phyloP scores from a whole-genome alignment of 169 alveolate genomes.

The Cryptosporidium canis region DNA sequence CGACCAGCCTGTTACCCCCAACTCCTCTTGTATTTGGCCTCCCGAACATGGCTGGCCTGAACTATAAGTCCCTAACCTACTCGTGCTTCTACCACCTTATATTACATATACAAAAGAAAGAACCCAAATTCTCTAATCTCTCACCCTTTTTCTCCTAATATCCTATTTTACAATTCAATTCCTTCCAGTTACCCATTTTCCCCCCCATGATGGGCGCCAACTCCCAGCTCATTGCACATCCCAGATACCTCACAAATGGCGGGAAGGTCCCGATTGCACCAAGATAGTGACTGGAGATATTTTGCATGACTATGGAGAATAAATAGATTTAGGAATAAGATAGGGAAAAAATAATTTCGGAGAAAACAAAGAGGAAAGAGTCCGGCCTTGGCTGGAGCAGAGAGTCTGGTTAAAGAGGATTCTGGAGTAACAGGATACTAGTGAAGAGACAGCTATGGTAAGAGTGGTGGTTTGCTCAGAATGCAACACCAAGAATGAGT shows the following conservation, averaged over 20 bases:
- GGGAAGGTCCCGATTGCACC: background rate
- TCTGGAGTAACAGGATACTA: background rate
- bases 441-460: background rate
- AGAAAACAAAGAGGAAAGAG: background rate
- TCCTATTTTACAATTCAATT: background rate
- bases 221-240: background rate
- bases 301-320: background rate
- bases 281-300: background rate
- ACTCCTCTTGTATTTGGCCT: background rate
- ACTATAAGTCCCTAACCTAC: background rate
- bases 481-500: constrained; percentile 49
- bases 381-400: background rate
- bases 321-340: background rate
- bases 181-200: background rate
- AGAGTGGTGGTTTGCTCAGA: constrained; percentile 16
- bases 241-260: constrained; percentile 43
- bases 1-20: background rate
- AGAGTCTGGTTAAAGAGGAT: background rate
- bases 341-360: background rate
- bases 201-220: background rate
- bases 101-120: too few species aligned
- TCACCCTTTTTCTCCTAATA: background rate
- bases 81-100: too few species aligned
- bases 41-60: constrained; percentile 4
- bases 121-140: background rate